Base-by-base conservation (phyloP, 148 eudicot genomes). In the Talinum fruticosum region DNA sequence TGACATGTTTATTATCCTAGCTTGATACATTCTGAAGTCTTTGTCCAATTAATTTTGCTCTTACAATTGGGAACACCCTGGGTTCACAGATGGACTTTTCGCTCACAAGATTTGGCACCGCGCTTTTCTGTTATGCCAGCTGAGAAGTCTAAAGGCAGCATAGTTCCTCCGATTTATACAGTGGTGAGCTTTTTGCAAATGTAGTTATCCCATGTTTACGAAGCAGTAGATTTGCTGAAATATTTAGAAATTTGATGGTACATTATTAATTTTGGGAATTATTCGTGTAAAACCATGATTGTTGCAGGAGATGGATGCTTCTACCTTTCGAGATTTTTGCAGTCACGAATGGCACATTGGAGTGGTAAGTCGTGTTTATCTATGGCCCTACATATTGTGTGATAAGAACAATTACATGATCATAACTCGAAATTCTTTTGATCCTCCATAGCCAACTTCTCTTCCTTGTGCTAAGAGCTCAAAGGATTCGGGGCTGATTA, bases 231-330 rank as follows among this genome's bases (percentile, higher is more conserved):
- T 37, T 37, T 34, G 28, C 28, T 69, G 26, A 29, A 57, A 18
- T 57, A 57, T 57, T 57, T 57, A 24, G 24, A 57, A 57, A 57
- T n/a, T 18, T 57, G n/a, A 21, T 5, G 29, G 12, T n/a, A n/a
- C 64, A 57, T n/a, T 57, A 8, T 23, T 23, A 21, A 57, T 57
- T 57, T 51, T 51, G 57, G 18, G 57, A 51, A 51, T 51, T 51
- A 1, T 19, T 59, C 6, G 64, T 36, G 23, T 73, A 28, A 79
- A 51, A 66, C 21, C 6, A 5, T 65, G 24, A 28, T 66, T 37
- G 66, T 73, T 24, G 53, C 91, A 96, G 99, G 99, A 90, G 81
- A 89, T 96, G 90, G 91, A 93, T 89, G 97, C 97, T 15, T 92
- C 85, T 41, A 81, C 90, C 38, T 96, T 93, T 62, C 87, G 79